phyloP scores from a whole-genome alignment of 73 alveolate species.

The Paramecium bursaria region DNA sequence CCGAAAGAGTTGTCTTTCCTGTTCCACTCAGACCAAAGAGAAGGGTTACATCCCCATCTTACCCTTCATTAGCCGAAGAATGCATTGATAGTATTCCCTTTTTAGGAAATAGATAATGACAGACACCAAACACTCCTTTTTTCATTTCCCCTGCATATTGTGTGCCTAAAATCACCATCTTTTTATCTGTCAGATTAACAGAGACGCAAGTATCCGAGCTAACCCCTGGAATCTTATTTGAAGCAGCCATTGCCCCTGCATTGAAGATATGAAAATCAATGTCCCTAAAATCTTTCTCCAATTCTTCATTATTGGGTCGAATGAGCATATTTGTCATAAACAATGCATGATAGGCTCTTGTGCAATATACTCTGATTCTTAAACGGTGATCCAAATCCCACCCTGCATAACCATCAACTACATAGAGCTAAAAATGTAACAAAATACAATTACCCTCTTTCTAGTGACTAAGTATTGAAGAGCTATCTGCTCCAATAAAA shows the following conservation, averaged over 20 bases:
- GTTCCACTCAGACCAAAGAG: conserved; percentile 97
- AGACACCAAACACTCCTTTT: conserved; percentile 93
- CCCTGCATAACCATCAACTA: conserved; percentile 95
- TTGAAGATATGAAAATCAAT: conserved; percentile 84
- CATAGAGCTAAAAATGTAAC: conserved; percentile 65
- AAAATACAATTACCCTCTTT: conserved; percentile 69
- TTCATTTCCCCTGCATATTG: conserved; percentile 98
- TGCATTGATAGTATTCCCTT: conserved; percentile 92
- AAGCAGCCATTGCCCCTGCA: conserved; percentile 95
- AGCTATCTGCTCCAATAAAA: conserved; percentile 78
- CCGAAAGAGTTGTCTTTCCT: conserved; percentile 95
- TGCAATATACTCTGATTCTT: conserved; percentile 83
- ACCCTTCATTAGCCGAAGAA: conserved; percentile 91
- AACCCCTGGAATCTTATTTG: conserved; percentile 83
- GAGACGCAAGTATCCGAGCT: conserved; percentile 88
- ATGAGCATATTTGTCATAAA: conserved; percentile 97
- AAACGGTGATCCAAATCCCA: conserved; percentile 95
- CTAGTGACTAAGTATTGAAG: conserved; percentile 78
- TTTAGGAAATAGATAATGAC: conserved; percentile 91
- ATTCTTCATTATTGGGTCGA: conserved; percentile 83
- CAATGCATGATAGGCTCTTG: conserved; percentile 95
- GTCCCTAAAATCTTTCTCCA: conserved; percentile 59
- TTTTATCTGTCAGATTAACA: conserved; percentile 82
- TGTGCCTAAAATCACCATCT: conserved; percentile 93
- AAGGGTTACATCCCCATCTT: conserved; percentile 89